A percentile compares a stretch with the other conserved stretches of the same genome.
Conservation (phyloP, 805 yeast species). For the Starmera amethionina region DNA sequence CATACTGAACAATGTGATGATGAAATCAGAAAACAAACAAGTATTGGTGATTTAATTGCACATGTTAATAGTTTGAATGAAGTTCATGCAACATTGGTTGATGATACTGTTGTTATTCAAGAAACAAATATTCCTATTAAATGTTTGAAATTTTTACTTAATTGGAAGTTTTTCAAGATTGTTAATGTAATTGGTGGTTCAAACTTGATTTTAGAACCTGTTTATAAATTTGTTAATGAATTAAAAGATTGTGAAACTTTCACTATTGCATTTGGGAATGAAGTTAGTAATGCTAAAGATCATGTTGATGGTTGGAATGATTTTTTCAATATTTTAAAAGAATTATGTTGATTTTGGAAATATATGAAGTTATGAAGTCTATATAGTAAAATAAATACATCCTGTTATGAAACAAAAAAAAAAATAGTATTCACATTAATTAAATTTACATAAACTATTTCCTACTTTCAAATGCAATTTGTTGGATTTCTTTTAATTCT, state of each 20-base stretch:
- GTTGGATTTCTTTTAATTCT: conserved; percentile 44
- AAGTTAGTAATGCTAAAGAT: conserved; percentile 49
- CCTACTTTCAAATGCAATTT: conserved; percentile 38
- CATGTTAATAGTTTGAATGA: conserved; percentile 72
- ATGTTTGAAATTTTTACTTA: conserved; percentile 45
- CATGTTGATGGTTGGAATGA: conserved; percentile 65
- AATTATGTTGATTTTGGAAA: not conserved
- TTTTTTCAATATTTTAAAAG: conserved; percentile 39
- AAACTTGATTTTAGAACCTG: conserved; percentile 59
- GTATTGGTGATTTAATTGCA: conserved; percentile 77
- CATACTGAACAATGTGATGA: conserved; percentile 63
- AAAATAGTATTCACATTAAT: no score
- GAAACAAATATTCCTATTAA: conserved; percentile 47
- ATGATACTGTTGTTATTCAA: conserved; percentile 63
- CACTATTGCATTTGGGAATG: conserved; percentile 51
- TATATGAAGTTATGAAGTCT: not conserved
- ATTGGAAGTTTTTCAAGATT: conserved; percentile 4
- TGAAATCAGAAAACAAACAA: conserved; percentile 51
- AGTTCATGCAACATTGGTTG: conserved; percentile 70
- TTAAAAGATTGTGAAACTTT: conserved; percentile 34
- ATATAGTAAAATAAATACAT: not conserved
- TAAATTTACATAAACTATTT: no score
- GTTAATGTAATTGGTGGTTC: conserved; percentile 55
- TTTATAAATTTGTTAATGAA: conserved; percentile 43
- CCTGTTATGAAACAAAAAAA: not conserved